Conservation (phyloP, 2,329 filamentous ascomycete species). For the Aulographum hederae region DNA sequence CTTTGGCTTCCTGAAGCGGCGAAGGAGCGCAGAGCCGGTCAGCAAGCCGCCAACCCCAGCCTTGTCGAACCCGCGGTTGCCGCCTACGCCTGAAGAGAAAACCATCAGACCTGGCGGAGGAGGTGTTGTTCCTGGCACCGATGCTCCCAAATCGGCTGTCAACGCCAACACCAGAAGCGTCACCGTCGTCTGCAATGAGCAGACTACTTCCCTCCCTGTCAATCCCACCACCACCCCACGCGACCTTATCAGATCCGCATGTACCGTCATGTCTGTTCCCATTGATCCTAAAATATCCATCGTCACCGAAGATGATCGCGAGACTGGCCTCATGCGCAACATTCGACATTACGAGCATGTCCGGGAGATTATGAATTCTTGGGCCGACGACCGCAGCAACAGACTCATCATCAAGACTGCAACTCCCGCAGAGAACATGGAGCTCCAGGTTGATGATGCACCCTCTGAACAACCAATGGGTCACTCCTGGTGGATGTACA, state of each 20-base stretch:
- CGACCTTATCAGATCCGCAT: conserved; percentile 53
- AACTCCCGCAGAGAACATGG: conserved; percentile 19
- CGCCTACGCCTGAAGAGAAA: conserved; percentile 5
- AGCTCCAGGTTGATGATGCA: conserved; percentile 48
- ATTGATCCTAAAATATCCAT: conserved; percentile 49
- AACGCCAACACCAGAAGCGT: conserved; percentile 58
- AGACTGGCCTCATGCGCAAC: conserved; percentile 63
- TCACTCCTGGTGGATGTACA: conserved; percentile 53
- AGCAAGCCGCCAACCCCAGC: too few species aligned
- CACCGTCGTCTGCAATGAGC: conserved; percentile 52
- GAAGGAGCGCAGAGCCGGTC: conserved; percentile 15
- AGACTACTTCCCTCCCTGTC: conserved; percentile 52
- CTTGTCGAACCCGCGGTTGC: too few species aligned
- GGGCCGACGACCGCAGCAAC: conserved; percentile 70
- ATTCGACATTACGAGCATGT: conserved; percentile 74
- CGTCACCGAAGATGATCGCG: conserved; percentile 59
- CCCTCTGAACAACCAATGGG: conserved; percentile 44
- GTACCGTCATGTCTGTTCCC: conserved; percentile 40
- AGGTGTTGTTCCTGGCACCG: conserved; percentile 36
- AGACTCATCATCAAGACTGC: conserved; percentile 47
- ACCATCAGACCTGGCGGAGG: conserved; percentile 24
- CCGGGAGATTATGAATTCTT: conserved; percentile 79
- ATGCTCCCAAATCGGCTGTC: conserved; percentile 64
- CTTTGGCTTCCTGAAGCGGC: conserved; percentile 15
- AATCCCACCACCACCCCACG: conserved; percentile 54